Evolutionary conservation across 140 eudicot species (phyloP).

Genomic region (Stevia rebaudiana): DNA sequence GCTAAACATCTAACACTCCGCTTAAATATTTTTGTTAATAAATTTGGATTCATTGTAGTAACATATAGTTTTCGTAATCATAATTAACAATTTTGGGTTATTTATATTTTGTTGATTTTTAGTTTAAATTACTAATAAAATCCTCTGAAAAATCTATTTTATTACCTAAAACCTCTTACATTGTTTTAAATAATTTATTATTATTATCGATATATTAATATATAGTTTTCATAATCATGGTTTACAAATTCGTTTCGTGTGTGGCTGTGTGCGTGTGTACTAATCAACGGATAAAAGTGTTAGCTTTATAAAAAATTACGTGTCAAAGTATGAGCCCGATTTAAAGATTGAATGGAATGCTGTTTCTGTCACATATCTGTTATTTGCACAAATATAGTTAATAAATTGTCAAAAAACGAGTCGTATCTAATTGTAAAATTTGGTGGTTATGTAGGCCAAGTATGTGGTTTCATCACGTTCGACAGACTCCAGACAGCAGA

Average conservation of each 20-base stretch:
- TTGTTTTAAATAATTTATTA: too few relatives aligned
- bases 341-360: background rate
- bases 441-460: constrained; percentile 74
- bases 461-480: constrained; percentile 99
- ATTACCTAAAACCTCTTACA: background rate
- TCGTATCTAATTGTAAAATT: background rate
- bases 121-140: background rate
- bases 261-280: too few relatives aligned
- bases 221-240: too few relatives aligned
- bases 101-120: background rate
- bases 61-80: background rate
- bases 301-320: background rate
- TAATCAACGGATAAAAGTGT: too few relatives aligned
- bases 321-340: background rate
- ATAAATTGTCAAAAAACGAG: background rate
- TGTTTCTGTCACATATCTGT: background rate
- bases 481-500: constrained; percentile 62
- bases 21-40: background rate
- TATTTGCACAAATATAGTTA: background rate
- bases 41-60: background rate
- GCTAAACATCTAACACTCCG: background rate
- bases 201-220: too few relatives aligned
- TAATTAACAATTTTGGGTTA: background rate
- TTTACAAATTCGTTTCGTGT: too few relatives aligned
- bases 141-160: background rate